These are phyloP conservation scores for Pisolithus tinctorius DNA, from an alignment of 768 basidiomycete species.

Conservation along the genomic window DNA sequence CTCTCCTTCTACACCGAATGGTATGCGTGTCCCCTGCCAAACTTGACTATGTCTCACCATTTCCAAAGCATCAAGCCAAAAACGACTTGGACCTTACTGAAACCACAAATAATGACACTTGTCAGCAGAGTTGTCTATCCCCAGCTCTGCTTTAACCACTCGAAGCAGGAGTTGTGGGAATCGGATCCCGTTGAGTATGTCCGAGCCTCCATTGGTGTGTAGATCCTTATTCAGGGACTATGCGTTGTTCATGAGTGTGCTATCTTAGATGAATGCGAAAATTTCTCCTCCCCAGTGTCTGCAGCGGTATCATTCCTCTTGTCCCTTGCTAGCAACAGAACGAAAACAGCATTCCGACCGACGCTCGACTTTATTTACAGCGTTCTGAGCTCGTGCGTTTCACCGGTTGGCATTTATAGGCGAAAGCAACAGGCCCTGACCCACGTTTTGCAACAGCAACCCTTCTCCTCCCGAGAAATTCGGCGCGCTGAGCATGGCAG, in stretches of 20 bases:
- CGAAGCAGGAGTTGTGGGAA: conserved; percentile 66
- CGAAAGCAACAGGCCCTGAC: neutral
- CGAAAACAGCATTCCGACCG: conserved; percentile 75
- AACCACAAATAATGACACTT: conserved; percentile 74
- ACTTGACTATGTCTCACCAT: conserved; percentile 8
- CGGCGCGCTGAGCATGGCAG: conserved; percentile 80
- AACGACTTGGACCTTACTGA: conserved; percentile 82
- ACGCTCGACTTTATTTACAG: conserved; percentile 73
- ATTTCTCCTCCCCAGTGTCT: conserved; percentile 67
- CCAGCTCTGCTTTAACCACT: conserved; percentile 70
- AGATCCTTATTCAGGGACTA: neutral
- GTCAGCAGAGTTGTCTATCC: conserved; percentile 84
- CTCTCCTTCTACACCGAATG: conserved; percentile 86
- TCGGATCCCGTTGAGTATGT: conserved; percentile 82
- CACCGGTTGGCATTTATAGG: neutral
- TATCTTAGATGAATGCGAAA: conserved; percentile 70
- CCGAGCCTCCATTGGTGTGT: conserved; percentile 64
- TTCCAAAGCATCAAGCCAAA: conserved; percentile 77
- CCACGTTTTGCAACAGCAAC: conserved; percentile 24
- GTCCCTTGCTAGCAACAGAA: conserved; percentile 69
- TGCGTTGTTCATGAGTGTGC: neutral
- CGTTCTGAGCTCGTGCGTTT: conserved; percentile 58
- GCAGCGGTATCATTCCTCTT: conserved; percentile 79
- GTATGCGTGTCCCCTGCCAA: conserved; percentile 34
- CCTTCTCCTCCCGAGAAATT: conserved; percentile 62